phyloP scores from a whole-genome alignment of 768 basidiomycete genomes.

The Lenzites betulinus region DNA sequence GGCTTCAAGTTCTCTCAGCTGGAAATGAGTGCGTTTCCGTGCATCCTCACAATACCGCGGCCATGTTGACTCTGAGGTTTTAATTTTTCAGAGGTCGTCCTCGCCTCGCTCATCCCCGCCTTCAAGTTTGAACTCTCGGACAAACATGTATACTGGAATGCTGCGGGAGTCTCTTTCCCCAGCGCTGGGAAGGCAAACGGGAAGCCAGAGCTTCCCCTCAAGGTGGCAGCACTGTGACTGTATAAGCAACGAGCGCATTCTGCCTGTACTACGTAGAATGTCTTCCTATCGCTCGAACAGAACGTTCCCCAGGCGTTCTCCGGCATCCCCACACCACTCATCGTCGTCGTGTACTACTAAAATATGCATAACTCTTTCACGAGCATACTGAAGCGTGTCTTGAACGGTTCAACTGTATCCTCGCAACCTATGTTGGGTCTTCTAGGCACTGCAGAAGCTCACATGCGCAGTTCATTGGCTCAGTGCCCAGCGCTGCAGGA shows the following conservation, averaged over 20 bases:
- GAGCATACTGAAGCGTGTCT: too few relatives aligned
- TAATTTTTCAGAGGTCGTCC: slow-evolving; percentile 1
- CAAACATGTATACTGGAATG: slow-evolving; percentile 16
- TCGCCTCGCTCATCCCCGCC: not conserved
- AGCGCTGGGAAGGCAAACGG: not conserved
- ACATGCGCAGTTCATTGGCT: too few relatives aligned
- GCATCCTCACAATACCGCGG: not conserved
- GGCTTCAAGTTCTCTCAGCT: slow-evolving; percentile 16
- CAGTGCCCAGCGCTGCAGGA: too few relatives aligned
- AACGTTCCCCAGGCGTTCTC: too few relatives aligned
- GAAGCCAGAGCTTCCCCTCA: slow-evolving; percentile 12
- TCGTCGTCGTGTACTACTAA: too few relatives aligned
- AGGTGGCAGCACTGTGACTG: not conserved
- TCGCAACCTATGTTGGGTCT: too few relatives aligned
- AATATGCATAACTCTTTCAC: too few relatives aligned
- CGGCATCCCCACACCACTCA: too few relatives aligned
- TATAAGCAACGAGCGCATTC: not conserved
- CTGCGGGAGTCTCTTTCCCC: slow-evolving; percentile 9
- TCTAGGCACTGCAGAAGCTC: too few relatives aligned
- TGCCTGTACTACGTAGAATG: not conserved
- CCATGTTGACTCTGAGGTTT: not conserved
- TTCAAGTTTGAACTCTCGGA: slow-evolving; percentile 18
- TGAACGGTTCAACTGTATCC: too few relatives aligned
- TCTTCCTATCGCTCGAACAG: not conserved
- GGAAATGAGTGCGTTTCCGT: slow-evolving; percentile 9